These are phyloP conservation scores for Epipyxis sp. DNA, from an alignment of 108 stramenopile species.

Conservation along the genomic window DNA sequence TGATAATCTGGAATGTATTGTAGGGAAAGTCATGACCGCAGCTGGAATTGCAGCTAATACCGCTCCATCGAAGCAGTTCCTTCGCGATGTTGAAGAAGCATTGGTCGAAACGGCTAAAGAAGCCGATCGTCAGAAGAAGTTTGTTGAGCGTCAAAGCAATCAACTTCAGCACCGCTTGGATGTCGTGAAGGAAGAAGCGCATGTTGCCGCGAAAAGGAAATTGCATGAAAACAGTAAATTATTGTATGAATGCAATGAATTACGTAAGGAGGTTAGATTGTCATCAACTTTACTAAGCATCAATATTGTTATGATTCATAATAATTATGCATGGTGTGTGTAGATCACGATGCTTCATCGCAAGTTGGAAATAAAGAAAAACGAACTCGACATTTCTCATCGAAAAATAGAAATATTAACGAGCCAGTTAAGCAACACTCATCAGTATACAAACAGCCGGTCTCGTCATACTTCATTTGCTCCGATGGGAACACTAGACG, in stretches of 20 bases:
- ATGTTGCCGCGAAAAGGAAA: not conserved
- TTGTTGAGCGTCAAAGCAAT: not conserved
- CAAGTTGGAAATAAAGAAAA: not conserved
- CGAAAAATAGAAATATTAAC: not conserved
- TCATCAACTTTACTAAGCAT: too few species aligned
- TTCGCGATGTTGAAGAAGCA: constrained; percentile 17
- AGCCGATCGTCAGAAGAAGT: constrained; percentile 21
- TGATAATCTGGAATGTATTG: too few species aligned
- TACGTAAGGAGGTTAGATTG: constrained; percentile 13
- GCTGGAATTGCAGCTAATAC: too few species aligned
- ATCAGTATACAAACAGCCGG: too few species aligned
- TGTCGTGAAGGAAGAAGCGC: not conserved
- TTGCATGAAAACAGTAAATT: constrained; percentile 23
- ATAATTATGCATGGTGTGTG: too few species aligned
- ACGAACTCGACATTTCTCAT: not conserved
- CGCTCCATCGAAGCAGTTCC: not conserved
- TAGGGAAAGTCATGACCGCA: too few species aligned
- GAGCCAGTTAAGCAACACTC: too few species aligned
- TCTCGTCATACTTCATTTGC: too few species aligned
- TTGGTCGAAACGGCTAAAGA: constrained; percentile 29
- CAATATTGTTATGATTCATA: too few species aligned
- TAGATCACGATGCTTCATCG: not conserved
- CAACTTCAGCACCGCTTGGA: constrained; percentile 9
- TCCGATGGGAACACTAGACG: too few species aligned
- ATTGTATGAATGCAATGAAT: constrained; percentile 17